Evolutionary conservation across 257 asterid genomes (phyloP).

Genomic region (Mentha longifolia): DNA sequence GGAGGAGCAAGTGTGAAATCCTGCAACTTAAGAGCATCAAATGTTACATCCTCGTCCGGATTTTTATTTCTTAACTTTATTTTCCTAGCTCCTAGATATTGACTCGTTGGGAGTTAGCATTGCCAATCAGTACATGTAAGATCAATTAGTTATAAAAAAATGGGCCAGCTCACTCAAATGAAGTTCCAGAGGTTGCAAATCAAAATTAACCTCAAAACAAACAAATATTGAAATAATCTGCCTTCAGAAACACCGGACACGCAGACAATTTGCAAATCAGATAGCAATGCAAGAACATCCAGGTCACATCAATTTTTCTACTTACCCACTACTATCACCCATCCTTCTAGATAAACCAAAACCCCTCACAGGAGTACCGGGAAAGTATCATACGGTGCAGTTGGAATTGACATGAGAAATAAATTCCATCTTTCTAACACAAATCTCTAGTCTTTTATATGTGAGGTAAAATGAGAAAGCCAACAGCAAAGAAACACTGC

Average conservation of each 20-base stretch:
- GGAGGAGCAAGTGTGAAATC: constrained; percentile 4
- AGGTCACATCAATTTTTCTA: not conserved
- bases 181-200: constrained; percentile 12
- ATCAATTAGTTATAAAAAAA: not conserved
- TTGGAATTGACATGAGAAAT: not conserved
- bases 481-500: constrained; percentile 27
- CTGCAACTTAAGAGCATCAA: constrained; percentile 9
- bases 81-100: constrained; percentile 6
- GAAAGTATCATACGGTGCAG: not conserved
- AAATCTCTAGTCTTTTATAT: constrained; percentile 3
- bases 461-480: constrained; percentile 15
- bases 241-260: constrained; percentile 9
- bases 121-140: constrained; percentile 18
- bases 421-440: constrained; percentile 18
- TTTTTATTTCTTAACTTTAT: constrained; percentile 16
- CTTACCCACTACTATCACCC: constrained; percentile 15
- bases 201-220: not conserved
- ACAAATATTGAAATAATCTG: constrained; percentile 2
- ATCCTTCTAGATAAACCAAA: constrained; percentile 18
- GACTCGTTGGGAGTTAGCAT: constrained; percentile 6
- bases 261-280: constrained; percentile 10
- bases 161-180: constrained; percentile 1
- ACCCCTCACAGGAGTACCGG: constrained; percentile 15
- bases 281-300: constrained; percentile 29
- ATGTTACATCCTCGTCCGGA: constrained; percentile 4